Evolutionary conservation across 179 eudicot species (phyloP), one percentile per base, ranked within the genome.

Genomic region (Gypsophila paniculata): DNA sequence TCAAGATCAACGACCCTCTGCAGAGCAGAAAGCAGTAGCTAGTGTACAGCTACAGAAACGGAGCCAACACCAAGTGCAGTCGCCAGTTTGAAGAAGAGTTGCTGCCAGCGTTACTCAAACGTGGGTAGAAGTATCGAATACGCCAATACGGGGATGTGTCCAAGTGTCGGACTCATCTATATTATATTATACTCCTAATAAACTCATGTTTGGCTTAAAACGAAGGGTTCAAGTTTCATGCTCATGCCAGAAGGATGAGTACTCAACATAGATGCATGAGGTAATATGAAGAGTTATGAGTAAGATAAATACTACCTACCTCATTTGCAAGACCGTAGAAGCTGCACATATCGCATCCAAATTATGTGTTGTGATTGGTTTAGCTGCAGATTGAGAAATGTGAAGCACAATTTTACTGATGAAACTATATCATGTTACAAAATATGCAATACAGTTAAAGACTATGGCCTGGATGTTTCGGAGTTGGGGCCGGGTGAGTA

Each of bases 401-500:
- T 38, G 19, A 36, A 36, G 32, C 67, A 53, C 57, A 22, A 71
- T 75, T 64, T 75, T 23, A 46, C 44, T 63, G 42, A 72, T 62
- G 51, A 21, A 17, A 53, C 55, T 73, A 72, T 61, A 72, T 72
- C 39, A 71, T 79, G 65, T 72, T 79, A 71, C 82, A 75, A 22
- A 66, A 66, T 38, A 71, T 53, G 68, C 34, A 48, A 67, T 29
- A 65, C 57, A 74, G 34, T 12, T 46, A 70, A 26, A 39, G 65
- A 13, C 63, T 81, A 72, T 70, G 78, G 77, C 68, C 59, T 53
- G 85, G 86, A 71, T 87, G 88, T 79, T 85, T 87, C 13, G 87
- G 87, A 57, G 72, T 77, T 59, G 88, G 88, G 26, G 73, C 77
- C 0, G 88, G 88, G 68, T 79, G 82, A 55, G 88, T 87, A 57